Evolutionary conservation across 495 filamentous ascomycete genomes (phyloP).

Genomic region (Aspergillus bertholletiae): DNA sequence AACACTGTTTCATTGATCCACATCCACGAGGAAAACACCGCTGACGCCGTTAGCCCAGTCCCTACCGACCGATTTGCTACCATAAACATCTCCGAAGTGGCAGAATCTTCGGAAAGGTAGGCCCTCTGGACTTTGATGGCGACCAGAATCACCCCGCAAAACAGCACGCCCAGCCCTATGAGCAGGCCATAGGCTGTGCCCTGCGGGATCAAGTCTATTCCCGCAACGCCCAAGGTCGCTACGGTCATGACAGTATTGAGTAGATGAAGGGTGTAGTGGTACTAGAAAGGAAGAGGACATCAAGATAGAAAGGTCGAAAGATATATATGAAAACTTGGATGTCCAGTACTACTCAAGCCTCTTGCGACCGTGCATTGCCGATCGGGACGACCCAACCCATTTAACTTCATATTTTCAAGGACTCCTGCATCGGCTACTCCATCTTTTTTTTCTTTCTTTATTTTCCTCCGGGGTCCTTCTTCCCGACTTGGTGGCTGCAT

Average conservation of each 20-base stretch:
- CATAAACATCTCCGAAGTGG: slow-evolving; percentile 52
- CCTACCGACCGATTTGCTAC: slow-evolving; percentile 47
- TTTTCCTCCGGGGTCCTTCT: too few species aligned
- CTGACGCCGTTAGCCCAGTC: slow-evolving; percentile 46
- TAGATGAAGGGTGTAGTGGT: neutral
- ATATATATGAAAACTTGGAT: neutral
- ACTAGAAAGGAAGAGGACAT: neutral
- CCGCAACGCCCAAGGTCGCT: neutral
- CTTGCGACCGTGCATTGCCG: neutral
- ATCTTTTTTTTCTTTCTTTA: neutral
- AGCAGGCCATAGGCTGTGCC: slow-evolving; percentile 44
- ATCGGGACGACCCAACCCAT: neutral
- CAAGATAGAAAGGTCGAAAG: neutral
- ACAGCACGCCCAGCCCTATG: slow-evolving; percentile 38
- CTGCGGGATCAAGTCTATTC: slow-evolving; percentile 28
- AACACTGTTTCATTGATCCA: slow-evolving; percentile 46
- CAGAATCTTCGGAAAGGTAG: slow-evolving; percentile 43
- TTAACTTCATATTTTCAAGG: neutral
- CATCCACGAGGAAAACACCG: slow-evolving; percentile 48
- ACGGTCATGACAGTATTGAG: neutral
- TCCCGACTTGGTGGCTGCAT: neutral
- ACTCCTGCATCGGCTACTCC: neutral
- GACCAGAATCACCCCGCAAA: slow-evolving; percentile 39
- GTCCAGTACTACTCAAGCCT: neutral
- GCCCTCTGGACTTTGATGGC: slow-evolving; percentile 39